phyloP scores from a whole-genome alignment of 352 stramenopile genomes.

The Globisporangium spiculum region DNA sequence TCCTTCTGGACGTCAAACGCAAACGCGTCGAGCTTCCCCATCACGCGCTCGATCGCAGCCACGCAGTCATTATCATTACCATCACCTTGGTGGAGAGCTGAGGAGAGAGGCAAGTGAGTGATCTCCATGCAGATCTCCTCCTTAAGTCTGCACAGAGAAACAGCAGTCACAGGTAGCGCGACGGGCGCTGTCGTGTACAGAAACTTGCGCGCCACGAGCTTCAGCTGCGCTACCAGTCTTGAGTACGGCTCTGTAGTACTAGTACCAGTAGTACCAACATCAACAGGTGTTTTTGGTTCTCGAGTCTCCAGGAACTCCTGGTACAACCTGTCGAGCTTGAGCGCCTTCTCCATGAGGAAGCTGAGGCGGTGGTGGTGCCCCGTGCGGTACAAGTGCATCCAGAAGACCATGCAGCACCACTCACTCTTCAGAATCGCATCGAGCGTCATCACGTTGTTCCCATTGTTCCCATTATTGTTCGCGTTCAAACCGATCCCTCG shows the following conservation, averaged over 20 bases:
- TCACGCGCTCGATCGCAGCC: conserved; percentile 14
- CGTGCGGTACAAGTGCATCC: conserved; percentile 61
- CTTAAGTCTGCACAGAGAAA: conserved; percentile 22
- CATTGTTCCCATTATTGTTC: not conserved
- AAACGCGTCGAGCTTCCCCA: conserved; percentile 40
- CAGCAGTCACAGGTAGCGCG: conserved; percentile 21
- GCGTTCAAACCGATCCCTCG: not conserved
- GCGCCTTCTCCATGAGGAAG: conserved; percentile 56
- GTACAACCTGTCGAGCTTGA: conserved; percentile 44
- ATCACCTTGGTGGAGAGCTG: conserved; percentile 8
- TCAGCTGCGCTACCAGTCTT: conserved; percentile 18
- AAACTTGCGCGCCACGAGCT: conserved; percentile 28
- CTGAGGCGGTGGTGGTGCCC: conserved; percentile 50
- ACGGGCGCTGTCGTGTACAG: conserved; percentile 21
- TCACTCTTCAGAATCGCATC: conserved; percentile 61
- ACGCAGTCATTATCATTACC: conserved; percentile 2
- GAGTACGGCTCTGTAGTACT: not conserved
- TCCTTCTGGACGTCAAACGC: conserved; percentile 32
- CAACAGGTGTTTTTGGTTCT: not conserved
- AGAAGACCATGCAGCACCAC: conserved; percentile 73
- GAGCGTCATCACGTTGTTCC: conserved; percentile 27
- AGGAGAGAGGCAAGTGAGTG: conserved; percentile 3
- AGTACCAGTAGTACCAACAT: not conserved
- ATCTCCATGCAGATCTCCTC: conserved; percentile 28
- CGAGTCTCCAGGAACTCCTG: not conserved